A percentile compares a stretch with the other conserved stretches of the same genome.
These are phyloP conservation scores for Salmacisia buchloeana DNA, from an alignment of 1,284 basidiomycete species.

Conservation along the genomic window DNA sequence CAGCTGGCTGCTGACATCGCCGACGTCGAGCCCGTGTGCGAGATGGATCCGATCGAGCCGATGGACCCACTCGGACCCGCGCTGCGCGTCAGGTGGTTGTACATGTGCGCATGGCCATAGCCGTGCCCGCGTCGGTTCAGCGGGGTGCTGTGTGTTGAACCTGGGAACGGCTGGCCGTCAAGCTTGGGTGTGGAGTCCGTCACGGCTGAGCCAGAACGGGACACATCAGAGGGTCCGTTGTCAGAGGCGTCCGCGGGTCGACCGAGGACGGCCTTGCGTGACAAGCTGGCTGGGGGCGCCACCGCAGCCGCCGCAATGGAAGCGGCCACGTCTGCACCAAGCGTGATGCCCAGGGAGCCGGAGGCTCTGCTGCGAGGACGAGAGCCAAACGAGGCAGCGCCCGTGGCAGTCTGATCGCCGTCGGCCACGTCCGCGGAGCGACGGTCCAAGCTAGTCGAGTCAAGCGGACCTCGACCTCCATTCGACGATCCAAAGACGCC, in stretches of 20 bases:
- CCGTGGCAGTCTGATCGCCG: neutral
- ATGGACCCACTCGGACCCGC: neutral
- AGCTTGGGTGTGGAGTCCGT: constrained; percentile 3
- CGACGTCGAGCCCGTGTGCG: constrained; percentile 1
- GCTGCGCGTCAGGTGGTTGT: neutral
- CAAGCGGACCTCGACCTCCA: neutral
- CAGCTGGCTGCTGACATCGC: constrained; percentile 4
- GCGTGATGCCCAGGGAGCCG: neutral
- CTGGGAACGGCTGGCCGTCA: constrained; percentile 1
- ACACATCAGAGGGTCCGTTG: neutral
- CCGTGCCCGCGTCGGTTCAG: constrained; percentile 1
- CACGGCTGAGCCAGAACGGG: neutral
- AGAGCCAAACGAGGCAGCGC: too few species aligned
- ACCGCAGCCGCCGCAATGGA: neutral
- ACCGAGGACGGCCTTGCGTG: neutral
- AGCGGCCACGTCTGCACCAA: constrained; percentile 4
- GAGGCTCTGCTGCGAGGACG: neutral
- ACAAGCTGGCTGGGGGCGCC: neutral
- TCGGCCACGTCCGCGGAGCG: neutral
- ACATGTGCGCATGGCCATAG: constrained; percentile 3
- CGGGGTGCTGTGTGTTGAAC: neutral
- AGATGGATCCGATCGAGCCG: constrained; percentile 1
- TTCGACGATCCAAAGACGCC: neutral
- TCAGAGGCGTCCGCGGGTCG: neutral
- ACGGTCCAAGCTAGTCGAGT: neutral